These are phyloP conservation scores for Aspergillus caelatus DNA, from an alignment of 2,329 filamentous ascomycete species.

Conservation along the genomic window DNA sequence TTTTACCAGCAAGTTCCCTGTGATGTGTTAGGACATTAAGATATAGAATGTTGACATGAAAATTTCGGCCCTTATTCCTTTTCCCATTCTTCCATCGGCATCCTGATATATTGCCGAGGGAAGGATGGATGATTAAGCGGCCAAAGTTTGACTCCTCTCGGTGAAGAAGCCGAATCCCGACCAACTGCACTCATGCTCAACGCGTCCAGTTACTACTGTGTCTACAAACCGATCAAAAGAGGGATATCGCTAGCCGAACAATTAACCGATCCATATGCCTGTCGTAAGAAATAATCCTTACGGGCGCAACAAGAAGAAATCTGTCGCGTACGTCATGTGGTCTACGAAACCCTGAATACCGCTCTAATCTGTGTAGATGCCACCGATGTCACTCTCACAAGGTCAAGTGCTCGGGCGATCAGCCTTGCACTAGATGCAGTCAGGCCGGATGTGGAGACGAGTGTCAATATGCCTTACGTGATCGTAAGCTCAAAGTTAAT, in stretches of 20 bases:
- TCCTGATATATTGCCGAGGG: neutral
- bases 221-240: neutral
- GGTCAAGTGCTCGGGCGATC: slow-evolving; percentile 46
- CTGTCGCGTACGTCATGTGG: slow-evolving; percentile 15
- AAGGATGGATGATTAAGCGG: slow-evolving; percentile 6
- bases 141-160: slow-evolving; percentile 6
- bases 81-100: neutral
- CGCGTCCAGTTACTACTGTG: neutral
- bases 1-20: no score
- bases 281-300: slow-evolving; percentile 1
- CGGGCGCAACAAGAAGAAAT: slow-evolving; percentile 17
- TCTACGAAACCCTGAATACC: neutral
- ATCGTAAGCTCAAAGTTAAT: slow-evolving; percentile 39
- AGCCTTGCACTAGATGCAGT: slow-evolving; percentile 43
- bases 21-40: no score
- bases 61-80: neutral
- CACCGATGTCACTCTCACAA: slow-evolving; percentile 47
- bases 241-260: neutral
- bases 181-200: neutral
- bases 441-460: slow-evolving; percentile 31
- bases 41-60: no score
- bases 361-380: slow-evolving; percentile 25
- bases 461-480: slow-evolving; percentile 41
- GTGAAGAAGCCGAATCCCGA: slow-evolving; percentile 10
- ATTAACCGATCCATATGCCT: slow-evolving; percentile 6